Base-by-base conservation (phyloP, 768 basidiomycete species). In the Roridomyces roridus region DNA sequence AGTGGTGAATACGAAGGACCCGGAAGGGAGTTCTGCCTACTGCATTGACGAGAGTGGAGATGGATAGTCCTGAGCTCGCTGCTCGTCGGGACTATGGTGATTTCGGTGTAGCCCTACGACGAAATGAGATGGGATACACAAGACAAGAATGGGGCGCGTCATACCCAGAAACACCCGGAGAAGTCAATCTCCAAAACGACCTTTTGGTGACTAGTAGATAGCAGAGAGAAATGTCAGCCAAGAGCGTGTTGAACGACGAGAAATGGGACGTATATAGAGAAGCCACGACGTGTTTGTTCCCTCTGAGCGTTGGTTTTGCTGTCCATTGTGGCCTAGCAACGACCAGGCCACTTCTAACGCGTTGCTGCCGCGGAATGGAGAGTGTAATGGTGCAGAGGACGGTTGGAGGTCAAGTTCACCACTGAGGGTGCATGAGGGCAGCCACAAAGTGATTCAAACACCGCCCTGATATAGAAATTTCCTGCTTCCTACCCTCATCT, bases 111-210 rank as follows among this genome's bases (percentile, higher is more conserved):
- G 58, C 94, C 96, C 94, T 95, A 59, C 54, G 54, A 37, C 46
- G 57, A 59, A 52, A 68, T 67, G 62, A 72, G 63, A 60, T 48
- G 40, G 46, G 20, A 40, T 31, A 24, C 40, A 51, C 49, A 34
- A 18, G 48, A 53, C 46, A 49, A 23, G 46, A 25, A 52, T 41
- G 37, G 39, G 48, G 29, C 6, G 40, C 11, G 20, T 69, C 85
- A 62, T 75, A 92, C 95, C 84, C 90, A 91, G 66, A 95, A 81
- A 68, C 81, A 80, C 20, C 96, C 96, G 8, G 88, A 82, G 72
- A 97, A 94, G 79, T 96, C 93, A 59, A 98, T 86, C 76, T 96
- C 94, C 64, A 98, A 78, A 59, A 92, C 91, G 46, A 97, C 95
- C 72, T 94, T 94, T 83, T 98, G 96, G 76, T 96, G 92, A 76